Base-by-base conservation (phyloP, 2,329 filamentous ascomycete genomes). In the Endothia cerciana region DNA sequence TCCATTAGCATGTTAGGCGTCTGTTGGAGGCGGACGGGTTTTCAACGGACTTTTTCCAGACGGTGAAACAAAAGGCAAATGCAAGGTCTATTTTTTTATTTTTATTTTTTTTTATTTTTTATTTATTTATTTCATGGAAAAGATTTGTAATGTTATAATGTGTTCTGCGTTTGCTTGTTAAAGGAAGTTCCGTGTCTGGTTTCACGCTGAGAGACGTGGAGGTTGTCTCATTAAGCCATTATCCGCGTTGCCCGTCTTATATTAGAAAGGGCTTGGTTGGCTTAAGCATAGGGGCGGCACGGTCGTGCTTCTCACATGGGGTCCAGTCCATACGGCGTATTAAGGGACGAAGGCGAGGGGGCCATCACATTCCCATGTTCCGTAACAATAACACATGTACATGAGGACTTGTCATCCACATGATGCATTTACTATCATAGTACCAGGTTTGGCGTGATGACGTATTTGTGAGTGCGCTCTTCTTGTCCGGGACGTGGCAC, bases 1-100 rank as follows among this genome's bases (percentile, higher is more conserved):
- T 58, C 22, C 43, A 45, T 30, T 17, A 57, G 61, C 61, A 63
- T 63, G 61, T 57, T 63, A 45, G 61, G 61, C 61, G 61, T 57
- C 28, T 19, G 38, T 28, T 28, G 61, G 61, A 63, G 38, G 33
- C 17, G 22, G 22, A n/a, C 33, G 49, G 25, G 51, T 13, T 10
- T 6, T 61, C 4, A 3, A 40, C 19, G 33, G 4, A 38, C 38
- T 45, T 51, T 60, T 15, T 25, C 22, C 22, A 22, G 45, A 22
- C n/a, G 45, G 45, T 51, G 19, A 41, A 41, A 40, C n/a, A 58
- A 58, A 41, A 58, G 41, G 11, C 19, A 25, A 38, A 15, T 22
- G 36, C 3, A 17, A 7, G 33, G 33, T n/a, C 6, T 17, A 40
- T 22, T 58, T 38, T n/a, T n/a, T n/a, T n/a, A n/a, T n/a, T n/a